Evolutionary conservation across 2,329 filamentous ascomycete species (phyloP).

Genomic region (Diaporthe citriasiana): DNA sequence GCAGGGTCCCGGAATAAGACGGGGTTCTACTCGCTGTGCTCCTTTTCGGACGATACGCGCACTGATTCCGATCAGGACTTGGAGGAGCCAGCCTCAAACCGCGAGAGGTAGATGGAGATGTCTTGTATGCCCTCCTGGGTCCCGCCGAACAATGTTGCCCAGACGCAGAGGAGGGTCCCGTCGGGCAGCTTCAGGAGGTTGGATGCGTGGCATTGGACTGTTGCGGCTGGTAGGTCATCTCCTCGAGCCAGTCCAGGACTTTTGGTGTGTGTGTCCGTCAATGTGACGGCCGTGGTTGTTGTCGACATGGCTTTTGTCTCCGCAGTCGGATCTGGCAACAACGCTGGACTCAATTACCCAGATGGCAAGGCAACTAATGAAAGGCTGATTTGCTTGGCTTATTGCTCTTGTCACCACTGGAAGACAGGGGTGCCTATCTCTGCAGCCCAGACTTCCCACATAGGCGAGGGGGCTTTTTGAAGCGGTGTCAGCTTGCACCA

Average conservation of each 20-base stretch:
- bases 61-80: constrained; percentile 51
- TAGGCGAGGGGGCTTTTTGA: constrained; percentile 20
- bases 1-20: constrained; percentile 53
- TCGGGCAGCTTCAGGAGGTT: constrained; percentile 58
- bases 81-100: constrained; percentile 48
- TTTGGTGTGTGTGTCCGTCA: constrained; percentile 17
- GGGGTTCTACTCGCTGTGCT: constrained; percentile 61
- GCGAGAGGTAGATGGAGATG: constrained; percentile 59
- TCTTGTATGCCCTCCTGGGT: constrained; percentile 60
- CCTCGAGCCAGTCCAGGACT: neutral
- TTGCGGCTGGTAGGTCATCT: constrained; percentile 53
- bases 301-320: neutral
- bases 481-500: neutral
- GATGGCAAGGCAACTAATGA: neutral
- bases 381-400: constrained; percentile 15
- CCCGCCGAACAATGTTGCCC: constrained; percentile 63
- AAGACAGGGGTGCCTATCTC: constrained; percentile 1
- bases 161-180: constrained; percentile 58
- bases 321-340: neutral
- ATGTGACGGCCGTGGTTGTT: neutral
- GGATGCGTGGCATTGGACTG: constrained; percentile 60
- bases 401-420: neutral
- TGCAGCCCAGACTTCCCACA: neutral
- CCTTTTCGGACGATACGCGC: constrained; percentile 55
- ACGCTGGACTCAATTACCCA: neutral